Conservation (phyloP, 129 eudicot species). For the Glebionis coronaria region DNA sequence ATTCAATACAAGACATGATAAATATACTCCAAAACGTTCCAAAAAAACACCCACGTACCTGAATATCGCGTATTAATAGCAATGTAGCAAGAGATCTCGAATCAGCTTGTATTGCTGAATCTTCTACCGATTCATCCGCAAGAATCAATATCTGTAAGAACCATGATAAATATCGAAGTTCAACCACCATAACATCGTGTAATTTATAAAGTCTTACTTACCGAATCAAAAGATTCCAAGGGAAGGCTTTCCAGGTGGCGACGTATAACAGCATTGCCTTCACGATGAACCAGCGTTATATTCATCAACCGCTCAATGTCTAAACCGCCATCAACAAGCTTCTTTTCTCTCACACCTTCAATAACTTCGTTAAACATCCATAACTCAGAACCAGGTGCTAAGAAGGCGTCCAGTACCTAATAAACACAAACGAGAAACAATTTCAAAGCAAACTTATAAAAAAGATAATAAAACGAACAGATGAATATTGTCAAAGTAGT, state of each 20-base stretch:
- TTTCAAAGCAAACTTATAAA: slow-evolving; percentile 14
- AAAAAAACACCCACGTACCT: slow-evolving; percentile 41
- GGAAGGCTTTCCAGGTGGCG: slow-evolving; percentile 92
- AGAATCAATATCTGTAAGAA: slow-evolving; percentile 67
- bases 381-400: slow-evolving; percentile 78
- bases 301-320: slow-evolving; percentile 58
- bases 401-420: slow-evolving; percentile 82
- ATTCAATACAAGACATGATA: not conserved
- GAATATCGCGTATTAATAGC: slow-evolving; percentile 81
- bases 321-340: slow-evolving; percentile 84
- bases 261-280: slow-evolving; percentile 90
- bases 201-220: slow-evolving; percentile 29
- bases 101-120: slow-evolving; percentile 92
- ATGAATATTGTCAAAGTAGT: not conserved
- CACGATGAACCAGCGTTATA: slow-evolving; percentile 67
- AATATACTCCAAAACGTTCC: not conserved
- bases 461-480: slow-evolving; percentile 2
- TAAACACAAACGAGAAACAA: not conserved
- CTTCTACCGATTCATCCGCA: slow-evolving; percentile 95
- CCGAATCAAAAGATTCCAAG: slow-evolving; percentile 79
- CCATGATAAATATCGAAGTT: slow-evolving; percentile 24
- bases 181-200: not conserved
- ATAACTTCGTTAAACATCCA: slow-evolving; percentile 91
- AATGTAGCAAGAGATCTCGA: slow-evolving; percentile 88
- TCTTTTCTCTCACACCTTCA: slow-evolving; percentile 68